Percentiles rank a stretch among this genome's conserved stretches.
Evolutionary conservation across 148 eudicot species (phyloP).

Genomic region (Spergularia bocconei): DNA sequence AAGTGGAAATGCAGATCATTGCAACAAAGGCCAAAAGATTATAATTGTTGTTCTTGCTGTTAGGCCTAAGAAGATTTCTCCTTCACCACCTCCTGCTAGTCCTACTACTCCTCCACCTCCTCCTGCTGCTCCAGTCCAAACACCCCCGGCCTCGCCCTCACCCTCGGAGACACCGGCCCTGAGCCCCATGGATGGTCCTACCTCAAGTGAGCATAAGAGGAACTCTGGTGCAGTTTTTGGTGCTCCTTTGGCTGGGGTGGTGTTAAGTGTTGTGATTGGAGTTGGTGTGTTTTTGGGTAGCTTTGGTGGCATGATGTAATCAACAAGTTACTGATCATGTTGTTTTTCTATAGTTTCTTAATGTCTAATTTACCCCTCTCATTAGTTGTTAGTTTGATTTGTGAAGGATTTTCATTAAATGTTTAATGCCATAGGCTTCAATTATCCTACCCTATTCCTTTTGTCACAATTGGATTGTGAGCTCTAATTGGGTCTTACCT

Average conservation of each 20-base stretch:
- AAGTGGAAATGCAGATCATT: slow-evolving; percentile 38
- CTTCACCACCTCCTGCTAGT: slow-evolving; percentile 16
- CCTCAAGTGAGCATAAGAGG: neutral
- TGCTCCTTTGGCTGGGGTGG: slow-evolving; percentile 3
- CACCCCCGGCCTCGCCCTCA: neutral
- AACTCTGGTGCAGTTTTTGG: neutral
- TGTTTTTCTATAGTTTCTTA: neutral
- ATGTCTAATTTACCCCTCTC: too few relatives aligned
- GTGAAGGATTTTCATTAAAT: neutral
- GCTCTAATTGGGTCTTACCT: neutral
- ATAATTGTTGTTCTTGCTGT: slow-evolving; percentile 50
- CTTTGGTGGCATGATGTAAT: slow-evolving; percentile 5
- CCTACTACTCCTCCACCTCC: slow-evolving; percentile 19
- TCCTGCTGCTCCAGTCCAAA: neutral
- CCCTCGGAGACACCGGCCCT: neutral
- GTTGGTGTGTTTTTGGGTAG: slow-evolving; percentile 23
- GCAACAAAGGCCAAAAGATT: slow-evolving; percentile 56
- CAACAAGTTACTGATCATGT: neutral
- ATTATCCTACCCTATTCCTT: neutral
- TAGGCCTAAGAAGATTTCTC: slow-evolving; percentile 25
- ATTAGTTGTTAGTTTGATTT: neutral
- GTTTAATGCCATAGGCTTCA: neutral
- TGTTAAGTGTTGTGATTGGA: slow-evolving; percentile 15
- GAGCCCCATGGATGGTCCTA: neutral
- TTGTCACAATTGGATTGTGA: neutral